phyloP scores from a whole-genome alignment of 345 rosid genomes.

The Lenwebbia sp. region DNA sequence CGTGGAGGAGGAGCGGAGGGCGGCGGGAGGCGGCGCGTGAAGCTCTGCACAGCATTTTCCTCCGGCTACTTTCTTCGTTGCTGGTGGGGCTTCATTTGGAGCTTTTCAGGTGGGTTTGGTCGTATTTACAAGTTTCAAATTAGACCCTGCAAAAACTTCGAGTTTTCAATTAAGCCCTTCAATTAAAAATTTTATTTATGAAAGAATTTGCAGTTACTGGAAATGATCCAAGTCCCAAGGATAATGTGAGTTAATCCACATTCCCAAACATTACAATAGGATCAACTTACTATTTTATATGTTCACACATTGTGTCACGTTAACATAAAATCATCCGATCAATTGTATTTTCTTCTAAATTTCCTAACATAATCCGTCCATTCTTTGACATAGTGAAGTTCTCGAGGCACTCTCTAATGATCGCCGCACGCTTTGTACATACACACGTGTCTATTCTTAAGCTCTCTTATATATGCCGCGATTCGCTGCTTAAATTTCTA shows the following conservation, averaged over 20 bases:
- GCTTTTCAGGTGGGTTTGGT: neutral
- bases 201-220: neutral
- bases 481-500: neutral
- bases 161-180: neutral
- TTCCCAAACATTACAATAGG: neutral
- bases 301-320: rapidly evolving
- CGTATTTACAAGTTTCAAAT: rapidly evolving
- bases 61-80: slow-evolving; percentile 11
- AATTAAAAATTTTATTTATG: neutral
- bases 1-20: slow-evolving; percentile 5
- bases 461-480: neutral
- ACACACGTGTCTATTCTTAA: neutral
- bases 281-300: neutral
- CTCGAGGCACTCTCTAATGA: neutral
- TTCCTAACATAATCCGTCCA: neutral
- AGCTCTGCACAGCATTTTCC: slow-evolving; percentile 21
- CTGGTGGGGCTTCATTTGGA: neutral
- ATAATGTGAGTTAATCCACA: neutral
- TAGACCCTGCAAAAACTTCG: neutral
- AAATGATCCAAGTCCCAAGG: neutral
- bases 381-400: neutral
- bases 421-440: neutral
- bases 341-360: neutral
- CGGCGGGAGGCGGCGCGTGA: slow-evolving; percentile 22
- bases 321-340: neutral